phyloP scores from a whole-genome alignment of 208 protist species.

The Trypanosoma platydactyli region DNA sequence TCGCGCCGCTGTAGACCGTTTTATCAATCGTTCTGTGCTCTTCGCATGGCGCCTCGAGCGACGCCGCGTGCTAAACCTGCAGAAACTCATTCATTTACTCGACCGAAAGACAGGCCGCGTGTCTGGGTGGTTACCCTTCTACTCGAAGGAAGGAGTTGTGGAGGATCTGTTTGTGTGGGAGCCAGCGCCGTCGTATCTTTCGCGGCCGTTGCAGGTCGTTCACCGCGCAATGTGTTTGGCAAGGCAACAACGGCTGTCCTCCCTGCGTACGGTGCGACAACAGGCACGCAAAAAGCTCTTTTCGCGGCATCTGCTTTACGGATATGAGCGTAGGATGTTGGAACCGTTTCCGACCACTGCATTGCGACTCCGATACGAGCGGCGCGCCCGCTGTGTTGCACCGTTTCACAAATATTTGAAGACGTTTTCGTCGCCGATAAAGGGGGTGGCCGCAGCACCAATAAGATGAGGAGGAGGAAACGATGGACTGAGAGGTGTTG shows the following conservation, averaged over 20 bases:
- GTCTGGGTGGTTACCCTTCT: slow-evolving; percentile 72
- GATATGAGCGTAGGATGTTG: slow-evolving; percentile 42
- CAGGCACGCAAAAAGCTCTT: slow-evolving; percentile 14
- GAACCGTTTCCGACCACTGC: slow-evolving; percentile 36
- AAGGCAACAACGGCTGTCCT: slow-evolving; percentile 52
- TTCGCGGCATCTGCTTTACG: slow-evolving; percentile 62
- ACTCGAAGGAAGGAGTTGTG: slow-evolving; percentile 66
- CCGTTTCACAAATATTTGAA: slow-evolving; percentile 47
- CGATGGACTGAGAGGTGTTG: neutral
- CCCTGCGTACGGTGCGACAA: slow-evolving; percentile 54
- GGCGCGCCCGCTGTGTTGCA: slow-evolving; percentile 47
- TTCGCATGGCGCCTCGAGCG: slow-evolving; percentile 70
- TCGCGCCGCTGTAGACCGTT: slow-evolving; percentile 39
- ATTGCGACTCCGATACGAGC: slow-evolving; percentile 39
- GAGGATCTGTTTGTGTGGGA: slow-evolving; percentile 29
- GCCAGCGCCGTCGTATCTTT: slow-evolving; percentile 22
- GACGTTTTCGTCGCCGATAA: slow-evolving; percentile 38
- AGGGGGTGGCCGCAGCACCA: slow-evolving; percentile 9
- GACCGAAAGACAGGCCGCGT: slow-evolving; percentile 65
- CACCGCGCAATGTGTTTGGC: slow-evolving; percentile 70
- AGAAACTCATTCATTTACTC: slow-evolving; percentile 73
- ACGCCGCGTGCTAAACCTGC: slow-evolving; percentile 64
- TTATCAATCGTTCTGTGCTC: slow-evolving; percentile 34
- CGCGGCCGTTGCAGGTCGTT: slow-evolving; percentile 27
- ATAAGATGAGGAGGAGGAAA: neutral